These are phyloP conservation scores for Phaeosphaeriaceae sp. DNA, from an alignment of 2,329 filamentous ascomycete species.

Conservation along the genomic window DNA sequence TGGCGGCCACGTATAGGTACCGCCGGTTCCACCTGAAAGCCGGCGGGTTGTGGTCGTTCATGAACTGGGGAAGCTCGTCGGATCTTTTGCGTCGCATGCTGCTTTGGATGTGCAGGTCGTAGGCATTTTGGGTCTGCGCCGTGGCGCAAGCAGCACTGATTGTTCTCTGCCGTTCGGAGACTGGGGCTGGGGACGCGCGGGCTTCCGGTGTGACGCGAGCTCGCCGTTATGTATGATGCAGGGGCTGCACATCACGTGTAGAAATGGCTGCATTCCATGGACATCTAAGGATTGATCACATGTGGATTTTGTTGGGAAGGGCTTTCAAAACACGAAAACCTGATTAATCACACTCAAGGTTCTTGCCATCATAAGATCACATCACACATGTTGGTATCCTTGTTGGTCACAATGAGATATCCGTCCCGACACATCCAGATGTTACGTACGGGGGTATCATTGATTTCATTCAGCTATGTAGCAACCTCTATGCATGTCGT, in stretches of 20 bases:
- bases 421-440: slow-evolving; percentile 8
- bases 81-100: slow-evolving; percentile 45
- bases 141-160: background rate
- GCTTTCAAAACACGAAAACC: no score
- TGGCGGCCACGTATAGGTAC: slow-evolving; percentile 33
- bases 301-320: background rate
- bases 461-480: slow-evolving; percentile 40
- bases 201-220: slow-evolving; percentile 17
- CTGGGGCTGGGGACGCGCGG: slow-evolving; percentile 17
- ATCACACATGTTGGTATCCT: background rate
- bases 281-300: background rate
- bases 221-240: background rate
- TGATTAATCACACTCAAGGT: background rate
- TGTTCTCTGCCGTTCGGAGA: slow-evolving; percentile 2
- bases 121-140: slow-evolving; percentile 12
- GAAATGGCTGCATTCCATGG: background rate
- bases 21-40: slow-evolving; percentile 37
- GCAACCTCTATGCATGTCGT: slow-evolving; percentile 40
- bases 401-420: background rate
- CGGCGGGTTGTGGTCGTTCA: slow-evolving; percentile 17
- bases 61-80: slow-evolving; percentile 43
- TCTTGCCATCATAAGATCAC: background rate
- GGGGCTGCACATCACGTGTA: background rate
- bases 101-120: slow-evolving; percentile 7
- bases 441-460: slow-evolving; percentile 14